Evolutionary conservation across 1,284 basidiomycete genomes (phyloP).

Genomic region (Pterula multifida): DNA sequence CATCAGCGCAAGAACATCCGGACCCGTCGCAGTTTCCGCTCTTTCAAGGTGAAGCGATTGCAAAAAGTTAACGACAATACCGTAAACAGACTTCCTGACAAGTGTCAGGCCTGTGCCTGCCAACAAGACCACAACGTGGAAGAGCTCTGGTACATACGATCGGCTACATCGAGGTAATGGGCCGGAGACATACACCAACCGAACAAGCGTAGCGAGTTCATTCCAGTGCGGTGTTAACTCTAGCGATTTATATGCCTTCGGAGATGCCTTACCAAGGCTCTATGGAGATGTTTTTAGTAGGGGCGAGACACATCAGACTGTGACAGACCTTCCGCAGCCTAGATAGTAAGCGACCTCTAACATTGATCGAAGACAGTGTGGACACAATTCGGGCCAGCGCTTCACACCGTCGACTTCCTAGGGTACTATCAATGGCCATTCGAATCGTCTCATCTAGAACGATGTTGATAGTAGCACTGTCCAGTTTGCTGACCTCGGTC

Average conservation of each 20-base stretch:
- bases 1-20: slow-evolving; percentile 50
- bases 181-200: slow-evolving; percentile 61
- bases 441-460: slow-evolving; percentile 71
- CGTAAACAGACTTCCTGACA: slow-evolving; percentile 73
- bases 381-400: slow-evolving; percentile 65
- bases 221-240: slow-evolving; percentile 70
- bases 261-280: slow-evolving; percentile 65
- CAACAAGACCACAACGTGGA: slow-evolving; percentile 67
- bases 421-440: slow-evolving; percentile 69
- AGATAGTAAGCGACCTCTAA: slow-evolving; percentile 67
- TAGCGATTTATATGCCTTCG: slow-evolving; percentile 47
- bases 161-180: slow-evolving; percentile 61
- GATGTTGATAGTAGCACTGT: slow-evolving; percentile 54
- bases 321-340: slow-evolving; percentile 61
- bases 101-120: slow-evolving; percentile 62
- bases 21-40: slow-evolving; percentile 42
- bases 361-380: slow-evolving; percentile 62
- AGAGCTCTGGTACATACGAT: slow-evolving; percentile 72
- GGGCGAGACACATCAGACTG: background rate
- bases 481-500: slow-evolving; percentile 60
- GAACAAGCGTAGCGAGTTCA: slow-evolving; percentile 71
- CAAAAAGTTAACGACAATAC: slow-evolving; percentile 69
- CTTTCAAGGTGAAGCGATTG: slow-evolving; percentile 59
- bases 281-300: slow-evolving; percentile 7
- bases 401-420: slow-evolving; percentile 67